Base-by-base conservation (phyloP, 768 basidiomycete species). In the Coprinopsis sp. region DNA sequence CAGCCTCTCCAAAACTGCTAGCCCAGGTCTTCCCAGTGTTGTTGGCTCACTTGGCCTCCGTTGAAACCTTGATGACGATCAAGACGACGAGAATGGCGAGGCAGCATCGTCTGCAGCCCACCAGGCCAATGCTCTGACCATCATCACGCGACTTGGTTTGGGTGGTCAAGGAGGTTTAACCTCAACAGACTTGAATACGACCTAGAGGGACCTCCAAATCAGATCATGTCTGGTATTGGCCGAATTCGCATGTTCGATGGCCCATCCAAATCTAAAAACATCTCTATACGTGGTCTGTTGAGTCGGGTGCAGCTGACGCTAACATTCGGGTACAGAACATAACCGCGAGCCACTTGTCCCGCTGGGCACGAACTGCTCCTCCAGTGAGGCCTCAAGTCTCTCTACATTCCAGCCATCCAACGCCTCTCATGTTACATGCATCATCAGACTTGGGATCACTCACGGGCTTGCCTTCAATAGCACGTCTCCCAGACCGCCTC, bases 101-200 rank as follows among this genome's bases (percentile, higher is more conserved):
- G 87, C 86, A 0, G 63, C 90, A 48, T 92, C 89, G 0, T 94
- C 92, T 0, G 81, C 80, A 7, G 89, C 84, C 1, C 93, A 96
- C 63, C 93, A 96, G 64, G 91, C 90, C 21, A 90, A 86, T 52
- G 90, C 81, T 2, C 70, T 95, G 43, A 95, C 93, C 0, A 73
- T 96, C 14, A 87, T 78, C 43, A 88, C 91, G 3, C 92, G 93
- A 1, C 74, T 95, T 8, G 82, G 77, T 29, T n/a, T n/a, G 6
- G 82, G 77, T 31, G 71, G 80, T 2, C 68, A 74, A 4, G 65
- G 61, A n/a, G 63, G 62, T 16, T 64, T 37, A 73, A 80, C 54
- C 58, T 86, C 42, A 87, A 82, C 61, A 87, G 82, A 30, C 84
- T 84, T 33, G 90, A 92, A 58, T 92, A 87, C 51, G 90, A 92